These are phyloP conservation scores for Populus euphratica DNA, from an alignment of 345 rosid species.

Conservation along the genomic window DNA sequence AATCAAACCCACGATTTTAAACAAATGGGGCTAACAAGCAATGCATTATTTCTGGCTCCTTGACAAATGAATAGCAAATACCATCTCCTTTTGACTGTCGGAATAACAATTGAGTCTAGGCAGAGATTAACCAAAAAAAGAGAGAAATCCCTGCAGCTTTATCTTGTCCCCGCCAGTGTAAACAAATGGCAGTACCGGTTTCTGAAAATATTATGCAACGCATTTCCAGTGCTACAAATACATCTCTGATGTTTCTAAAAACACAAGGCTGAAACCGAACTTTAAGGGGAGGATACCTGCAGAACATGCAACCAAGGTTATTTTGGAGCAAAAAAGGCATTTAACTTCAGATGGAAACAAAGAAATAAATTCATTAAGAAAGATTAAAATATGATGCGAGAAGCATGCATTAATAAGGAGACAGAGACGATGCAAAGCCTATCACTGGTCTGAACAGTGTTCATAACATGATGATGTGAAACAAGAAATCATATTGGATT, in stretches of 20 bases:
- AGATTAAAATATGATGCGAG: neutral
- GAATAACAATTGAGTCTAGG: neutral
- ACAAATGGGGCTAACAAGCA: neutral
- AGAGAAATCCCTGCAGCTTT: constrained; percentile 8
- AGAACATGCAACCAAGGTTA: constrained; percentile 9
- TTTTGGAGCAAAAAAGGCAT: no score
- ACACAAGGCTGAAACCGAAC: constrained; percentile 9
- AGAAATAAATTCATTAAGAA: neutral
- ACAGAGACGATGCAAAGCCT: neutral
- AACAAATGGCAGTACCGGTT: neutral
- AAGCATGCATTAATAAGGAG: neutral
- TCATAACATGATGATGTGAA: neutral
- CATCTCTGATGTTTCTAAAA: neutral
- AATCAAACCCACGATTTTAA: neutral
- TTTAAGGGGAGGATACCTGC: constrained; percentile 24
- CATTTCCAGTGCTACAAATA: constrained; percentile 8
- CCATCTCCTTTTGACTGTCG: constrained; percentile 1
- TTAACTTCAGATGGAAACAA: neutral
- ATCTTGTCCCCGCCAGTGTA: constrained; percentile 9
- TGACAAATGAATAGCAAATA: constrained; percentile 11
- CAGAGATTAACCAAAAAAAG: constrained; percentile 12
- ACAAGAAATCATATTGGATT: neutral
- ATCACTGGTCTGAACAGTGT: neutral
- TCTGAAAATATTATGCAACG: neutral
- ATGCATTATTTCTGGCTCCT: constrained; percentile 8